Evolutionary conservation across 1,284 basidiomycete species (phyloP), one percentile per base, ranked within the genome.

Genomic region (Lentinula novae-zelandiae): DNA sequence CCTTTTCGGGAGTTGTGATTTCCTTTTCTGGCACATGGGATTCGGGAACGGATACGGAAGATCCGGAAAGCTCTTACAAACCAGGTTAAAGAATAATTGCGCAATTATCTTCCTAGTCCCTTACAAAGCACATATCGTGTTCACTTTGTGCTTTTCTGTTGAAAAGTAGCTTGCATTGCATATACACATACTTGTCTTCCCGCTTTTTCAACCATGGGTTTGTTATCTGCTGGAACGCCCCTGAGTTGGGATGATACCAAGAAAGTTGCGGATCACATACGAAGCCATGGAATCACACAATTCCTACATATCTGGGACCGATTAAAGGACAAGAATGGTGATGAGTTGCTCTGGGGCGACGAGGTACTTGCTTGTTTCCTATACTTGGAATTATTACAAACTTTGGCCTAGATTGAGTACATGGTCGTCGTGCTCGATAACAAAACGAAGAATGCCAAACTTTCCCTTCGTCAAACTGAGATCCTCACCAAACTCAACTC

Each of bases 321-420:
- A 62, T 82, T 96, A 73, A 98, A 97, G 81, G 90, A 94, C 71
- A 83, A 94, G 62, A 83, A 86, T n/a, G 95, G 95, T 9, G 96
- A 99, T 70, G 89, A 91, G 63, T 78, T 99, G 53, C 83, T 98
- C n/a, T 99, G 97, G 97, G 97, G 97, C 34, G 97, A 99, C 71
- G 97, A 99, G 87, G 95, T 95, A 69, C 65, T 65, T 63, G 50
- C 13, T 10, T n/a, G n/a, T 33, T 46, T 33, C n/a, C 27, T 33
- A 27, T 1, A n/a, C 48, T 36, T 40, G 60, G 33, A 22, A 17
- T 42, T 38, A 31, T 17, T 13, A 52, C 4, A 34, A 58, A 17
- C 34, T 40, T 15, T 57, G 59, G 66, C 48, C 31, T 63, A 96
- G 95, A 83, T 99, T 70, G 97, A 99, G 73, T 98, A 98, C 74